Evolutionary conservation across 345 rosid genomes (phyloP), one percentile per base, ranked within the genome.

Genomic region (Carallia pectinifolia): DNA sequence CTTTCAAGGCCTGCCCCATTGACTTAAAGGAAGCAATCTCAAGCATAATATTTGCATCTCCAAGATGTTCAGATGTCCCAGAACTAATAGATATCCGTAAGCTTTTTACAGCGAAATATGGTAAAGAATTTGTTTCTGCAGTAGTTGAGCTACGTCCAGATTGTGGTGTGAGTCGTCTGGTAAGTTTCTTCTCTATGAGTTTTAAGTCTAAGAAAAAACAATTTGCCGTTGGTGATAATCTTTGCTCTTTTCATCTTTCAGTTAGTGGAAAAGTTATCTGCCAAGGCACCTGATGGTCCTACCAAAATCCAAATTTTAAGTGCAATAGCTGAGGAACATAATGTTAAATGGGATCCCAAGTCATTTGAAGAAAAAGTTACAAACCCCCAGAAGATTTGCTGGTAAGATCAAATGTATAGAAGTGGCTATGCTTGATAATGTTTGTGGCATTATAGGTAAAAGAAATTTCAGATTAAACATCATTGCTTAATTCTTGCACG

Each of bases 101-200:
- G 81, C 91, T 84, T 33, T 83, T 95, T 70, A 67, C 87, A 0
- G 84, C 92, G n/a, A 95, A 95, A 81, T 95, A 90, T 82, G 99
- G 99, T 44, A 95, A 92, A 75, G 97, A 89, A 53, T 95, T 90
- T 71, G 84, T 80, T 37, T 65, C 89, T 66, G 88, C 91, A 33
- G 92, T 98, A 10, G 75, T 82, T 83, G 92, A 84, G 65, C 71
- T 95, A 69, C 96, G 87, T 48, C 92, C 93, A 27, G 85, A 85
- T 72, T 86, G 97, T 82, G 97, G 99, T 65, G 98, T 90, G 39
- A 81, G 90, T 71, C 98, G 96, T 44, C 54, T 83, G 85, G 99
- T 92, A 82, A 80, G 92, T 76, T 66, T 44, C 6, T 76, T 40
- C 10, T 13, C 1, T 52, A 4, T 64, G 8, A 16, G 27, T 66